Evolutionary conservation across 805 yeast genomes (phyloP).

Genomic region (Kazachstania africana): DNA sequence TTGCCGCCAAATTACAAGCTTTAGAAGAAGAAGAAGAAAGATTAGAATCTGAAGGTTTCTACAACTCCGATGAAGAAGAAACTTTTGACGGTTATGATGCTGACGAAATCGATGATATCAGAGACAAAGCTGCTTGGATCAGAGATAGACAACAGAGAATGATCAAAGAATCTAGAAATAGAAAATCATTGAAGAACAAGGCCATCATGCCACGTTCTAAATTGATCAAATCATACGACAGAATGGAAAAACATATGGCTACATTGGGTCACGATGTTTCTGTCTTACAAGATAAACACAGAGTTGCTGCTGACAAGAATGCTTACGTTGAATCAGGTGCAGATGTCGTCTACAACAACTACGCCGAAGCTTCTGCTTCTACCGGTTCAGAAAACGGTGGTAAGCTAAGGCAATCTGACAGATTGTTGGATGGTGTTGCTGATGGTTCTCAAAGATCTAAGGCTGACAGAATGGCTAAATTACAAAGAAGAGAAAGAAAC

Average conservation of each 20-base stretch:
- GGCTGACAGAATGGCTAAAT: constrained; percentile 77
- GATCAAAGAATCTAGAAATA: constrained; percentile 78
- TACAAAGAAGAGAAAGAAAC: constrained; percentile 89
- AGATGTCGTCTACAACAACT: constrained; percentile 57
- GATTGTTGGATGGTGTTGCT: constrained; percentile 75
- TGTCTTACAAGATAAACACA: constrained; percentile 44
- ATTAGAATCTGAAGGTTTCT: constrained; percentile 88
- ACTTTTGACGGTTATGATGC: constrained; percentile 64
- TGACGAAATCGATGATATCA: constrained; percentile 56
- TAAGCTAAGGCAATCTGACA: constrained; percentile 51
- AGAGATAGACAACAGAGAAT: constrained; percentile 90
- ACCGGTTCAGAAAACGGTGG: constrained; percentile 27
- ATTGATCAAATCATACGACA: constrained; percentile 56
- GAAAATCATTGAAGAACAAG: constrained; percentile 77
- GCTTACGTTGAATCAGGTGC: constrained; percentile 51
- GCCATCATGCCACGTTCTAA: constrained; percentile 88
- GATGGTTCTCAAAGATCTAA: constrained; percentile 72
- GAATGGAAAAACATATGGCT: constrained; percentile 84
- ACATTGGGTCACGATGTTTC: constrained; percentile 80
- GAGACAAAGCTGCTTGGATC: constrained; percentile 88
- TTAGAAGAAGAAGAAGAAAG: constrained; percentile 95
- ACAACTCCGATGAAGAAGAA: constrained; percentile 69
- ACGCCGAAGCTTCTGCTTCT: constrained; percentile 29
- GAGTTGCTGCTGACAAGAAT: constrained; percentile 27
- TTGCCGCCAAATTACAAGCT: constrained; percentile 84